Base-by-base conservation (phyloP, 2,329 filamentous ascomycete genomes). In the Cladosporium austrohemisphaericum region DNA sequence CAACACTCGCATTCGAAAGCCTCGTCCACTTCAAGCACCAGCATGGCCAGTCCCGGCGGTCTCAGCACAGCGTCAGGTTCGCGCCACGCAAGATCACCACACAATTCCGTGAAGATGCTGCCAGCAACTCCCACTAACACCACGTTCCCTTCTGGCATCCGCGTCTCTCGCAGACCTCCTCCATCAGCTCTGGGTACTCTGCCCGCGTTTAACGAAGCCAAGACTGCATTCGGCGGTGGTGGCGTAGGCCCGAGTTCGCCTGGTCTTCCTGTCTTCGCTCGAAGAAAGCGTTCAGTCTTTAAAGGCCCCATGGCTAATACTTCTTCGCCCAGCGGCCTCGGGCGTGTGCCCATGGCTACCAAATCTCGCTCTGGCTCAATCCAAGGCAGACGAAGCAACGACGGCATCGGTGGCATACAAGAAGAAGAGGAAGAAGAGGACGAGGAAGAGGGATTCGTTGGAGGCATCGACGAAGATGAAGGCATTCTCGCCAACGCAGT, bases 51-150 rank as follows among this genome's bases (percentile, higher is more conserved):
- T 1, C 74, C 74, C 57, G 66, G 67, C 11, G 66, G 66, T 13
- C 61, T 62, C 29, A 70, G 52, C 43, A 66, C 58, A 53, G 68
- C 84, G 61, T 85, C 80, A 13, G 82, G 80, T 1, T 72, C 81
- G 41, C 78, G 78, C 35, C 71, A 79, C 28, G 79, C 79, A 11
- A 82, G 87, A 19, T 91, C 85, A 3, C 92, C 93, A 1, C 90
- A 96, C 65, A 81, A 88, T 57, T 95, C 88, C 0, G 86, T 97
- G 60, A 97, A 97, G 70, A 86, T 97, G n/a, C 80, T 97, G 2
- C 92, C 93, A 1, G 88, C 88, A 0, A 95, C 91, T 0, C 92
- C 92, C 0, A 91, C 86, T 0, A 69, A 79, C 2, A 75, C 76
- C 13, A 73, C 80, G 1, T 95, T 97, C 60, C 91, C 92, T 0